A percentile compares a stretch with the other conserved stretches of the same genome.
Conservation (phyloP, 495 filamentous ascomycete genomes). For the Acidiella bohemica region DNA sequence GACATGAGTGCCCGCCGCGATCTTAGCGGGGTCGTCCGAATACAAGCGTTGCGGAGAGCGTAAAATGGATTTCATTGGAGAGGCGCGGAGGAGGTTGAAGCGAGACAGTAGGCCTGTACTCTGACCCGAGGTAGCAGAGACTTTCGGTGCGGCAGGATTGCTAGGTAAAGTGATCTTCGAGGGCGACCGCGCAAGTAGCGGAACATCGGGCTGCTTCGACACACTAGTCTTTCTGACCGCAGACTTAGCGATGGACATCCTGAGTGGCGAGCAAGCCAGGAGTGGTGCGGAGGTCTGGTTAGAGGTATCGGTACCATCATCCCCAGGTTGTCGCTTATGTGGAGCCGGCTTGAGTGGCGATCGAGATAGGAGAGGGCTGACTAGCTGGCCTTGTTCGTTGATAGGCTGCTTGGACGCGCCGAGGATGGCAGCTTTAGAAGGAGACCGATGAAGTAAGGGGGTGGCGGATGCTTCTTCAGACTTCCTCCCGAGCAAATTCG, state of each 20-base stretch:
- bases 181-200: slow-evolving; percentile 16
- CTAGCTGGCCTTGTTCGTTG: background rate
- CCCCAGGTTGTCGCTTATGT: background rate
- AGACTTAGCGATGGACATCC: background rate
- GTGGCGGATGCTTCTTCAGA: background rate
- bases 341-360: slow-evolving; percentile 2
- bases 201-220: background rate
- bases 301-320: background rate
- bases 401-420: slow-evolving; percentile 21
- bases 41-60: slow-evolving; percentile 47
- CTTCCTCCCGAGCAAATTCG: background rate
- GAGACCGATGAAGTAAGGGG: slow-evolving; percentile 15
- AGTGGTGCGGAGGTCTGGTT: background rate
- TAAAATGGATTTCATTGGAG: slow-evolving; percentile 47
- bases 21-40: slow-evolving; percentile 45
- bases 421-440: slow-evolving; percentile 29
- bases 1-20: slow-evolving; percentile 47
- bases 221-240: background rate
- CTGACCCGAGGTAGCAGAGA: slow-evolving; percentile 3
- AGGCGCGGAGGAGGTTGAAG: slow-evolving; percentile 17
- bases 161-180: slow-evolving; percentile 13
- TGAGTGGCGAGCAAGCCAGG: slow-evolving; percentile 1
- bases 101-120: slow-evolving; percentile 7
- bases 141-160: background rate
- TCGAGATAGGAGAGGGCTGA: slow-evolving; percentile 6